A percentile compares a stretch with the other conserved stretches of the same genome.
phyloP scores from a whole-genome alignment of 306 rosid species.

The Castanea mollissima region DNA sequence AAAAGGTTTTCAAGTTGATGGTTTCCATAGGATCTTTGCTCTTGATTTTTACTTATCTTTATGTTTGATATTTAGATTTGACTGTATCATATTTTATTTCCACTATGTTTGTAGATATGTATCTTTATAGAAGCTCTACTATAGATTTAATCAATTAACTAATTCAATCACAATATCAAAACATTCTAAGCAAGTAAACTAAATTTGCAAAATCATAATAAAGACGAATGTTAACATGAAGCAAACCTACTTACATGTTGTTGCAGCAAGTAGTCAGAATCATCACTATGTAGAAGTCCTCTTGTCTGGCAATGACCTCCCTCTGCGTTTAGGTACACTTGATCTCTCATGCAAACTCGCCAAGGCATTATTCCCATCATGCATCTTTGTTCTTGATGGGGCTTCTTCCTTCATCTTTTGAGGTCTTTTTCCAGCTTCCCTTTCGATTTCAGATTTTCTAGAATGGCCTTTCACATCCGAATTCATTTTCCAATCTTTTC shows the following conservation, averaged over 20 bases:
- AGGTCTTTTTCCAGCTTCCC: conserved; percentile 16
- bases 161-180: not conserved
- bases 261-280: conserved; percentile 13
- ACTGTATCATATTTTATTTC: not conserved
- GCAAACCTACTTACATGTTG: conserved; percentile 21
- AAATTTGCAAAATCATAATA: conserved; percentile 13
- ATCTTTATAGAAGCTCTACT: not conserved
- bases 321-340: conserved; percentile 24
- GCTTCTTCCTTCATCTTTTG: conserved; percentile 14
- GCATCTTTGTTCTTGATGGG: conserved; percentile 10
- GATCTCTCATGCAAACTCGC: conserved; percentile 16
- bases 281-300: conserved; percentile 19
- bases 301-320: conserved; percentile 26
- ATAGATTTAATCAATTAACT: not conserved
- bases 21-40: too few species aligned
- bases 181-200: not conserved
- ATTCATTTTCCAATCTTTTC: conserved; percentile 26
- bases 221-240: conserved; percentile 15
- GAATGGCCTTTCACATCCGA: conserved; percentile 9
- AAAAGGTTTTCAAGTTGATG: too few species aligned
- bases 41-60: not conserved
- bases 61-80: not conserved
- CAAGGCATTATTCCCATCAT: conserved; percentile 16
- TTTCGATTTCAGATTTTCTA: conserved; percentile 30
- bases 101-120: not conserved